A percentile compares a stretch with the other conserved stretches of the same genome.
Evolutionary conservation across 495 filamentous ascomycete genomes (phyloP).

Genomic region (Bacidia gigantensis): DNA sequence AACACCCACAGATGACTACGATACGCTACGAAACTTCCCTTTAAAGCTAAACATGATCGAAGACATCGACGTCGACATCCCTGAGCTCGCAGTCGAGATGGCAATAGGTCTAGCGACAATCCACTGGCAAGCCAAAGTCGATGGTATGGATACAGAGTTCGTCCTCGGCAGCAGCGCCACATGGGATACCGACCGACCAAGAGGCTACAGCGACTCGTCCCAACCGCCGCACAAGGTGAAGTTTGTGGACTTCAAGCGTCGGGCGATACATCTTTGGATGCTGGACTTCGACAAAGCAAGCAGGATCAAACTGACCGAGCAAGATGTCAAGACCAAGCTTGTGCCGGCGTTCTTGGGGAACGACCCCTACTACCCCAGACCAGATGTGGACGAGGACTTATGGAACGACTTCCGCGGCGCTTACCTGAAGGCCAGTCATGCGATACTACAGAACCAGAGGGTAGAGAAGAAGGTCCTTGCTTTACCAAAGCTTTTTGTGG

Average conservation of each 20-base stretch:
- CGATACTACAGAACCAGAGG: background rate
- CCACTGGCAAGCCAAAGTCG: conserved; percentile 21
- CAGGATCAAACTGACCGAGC: conserved; percentile 20
- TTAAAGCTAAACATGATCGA: conserved; percentile 16
- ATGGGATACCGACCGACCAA: background rate
- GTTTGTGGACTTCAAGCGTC: background rate
- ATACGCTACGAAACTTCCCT: conserved; percentile 20
- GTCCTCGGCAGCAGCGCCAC: conserved; percentile 20
- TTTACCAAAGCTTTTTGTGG: conserved; percentile 9
- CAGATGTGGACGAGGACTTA: conserved; percentile 18
- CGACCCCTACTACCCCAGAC: conserved; percentile 31
- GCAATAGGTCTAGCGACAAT: conserved; percentile 21
- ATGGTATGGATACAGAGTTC: conserved; percentile 23
- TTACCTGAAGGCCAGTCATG: conserved; percentile 10
- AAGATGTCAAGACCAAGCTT: conserved; percentile 23
- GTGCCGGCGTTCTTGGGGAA: conserved; percentile 26
- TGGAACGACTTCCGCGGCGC: conserved; percentile 24
- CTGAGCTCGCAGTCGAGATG: conserved; percentile 16
- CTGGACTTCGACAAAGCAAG: conserved; percentile 34
- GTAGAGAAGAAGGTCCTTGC: background rate
- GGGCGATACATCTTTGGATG: conserved; percentile 26
- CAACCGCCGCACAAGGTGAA: background rate
- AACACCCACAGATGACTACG: conserved; percentile 1
- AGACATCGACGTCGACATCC: conserved; percentile 11
- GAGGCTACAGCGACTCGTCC: background rate